These are phyloP conservation scores for Lasiodiplodia hormozganensis DNA, from an alignment of 2,329 filamentous ascomycete genomes.

Conservation along the genomic window DNA sequence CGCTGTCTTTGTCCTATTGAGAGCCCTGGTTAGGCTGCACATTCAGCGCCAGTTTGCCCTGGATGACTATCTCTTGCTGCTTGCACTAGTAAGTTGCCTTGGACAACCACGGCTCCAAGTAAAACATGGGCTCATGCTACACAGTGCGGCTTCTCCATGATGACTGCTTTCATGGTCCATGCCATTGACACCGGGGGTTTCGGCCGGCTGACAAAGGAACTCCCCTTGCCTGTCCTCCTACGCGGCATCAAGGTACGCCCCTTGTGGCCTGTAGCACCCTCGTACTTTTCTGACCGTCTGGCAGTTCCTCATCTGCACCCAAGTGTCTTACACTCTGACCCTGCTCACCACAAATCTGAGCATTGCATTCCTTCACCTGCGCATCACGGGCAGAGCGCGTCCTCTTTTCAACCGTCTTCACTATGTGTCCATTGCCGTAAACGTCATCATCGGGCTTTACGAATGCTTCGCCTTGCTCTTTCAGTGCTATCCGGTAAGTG, in stretches of 20 bases:
- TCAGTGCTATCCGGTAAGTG: constrained; percentile 13
- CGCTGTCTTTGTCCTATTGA: constrained; percentile 2
- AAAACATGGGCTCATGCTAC: not conserved
- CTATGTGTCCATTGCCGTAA: constrained; percentile 6
- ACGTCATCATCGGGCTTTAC: not conserved
- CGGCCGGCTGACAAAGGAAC: not conserved
- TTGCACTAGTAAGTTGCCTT: constrained; percentile 13
- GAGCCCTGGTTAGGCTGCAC: not conserved
- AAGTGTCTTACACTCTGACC: not conserved
- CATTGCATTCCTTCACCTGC: constrained; percentile 19
- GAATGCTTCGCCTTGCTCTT: constrained; percentile 13
- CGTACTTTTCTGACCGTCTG: not conserved
- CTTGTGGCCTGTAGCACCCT: no score
- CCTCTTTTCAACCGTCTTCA: constrained; percentile 1
- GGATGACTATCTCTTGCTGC: constrained; percentile 18
- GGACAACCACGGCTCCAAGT: no score
- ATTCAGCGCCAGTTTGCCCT: constrained; percentile 14
- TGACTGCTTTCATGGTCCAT: constrained; percentile 7
- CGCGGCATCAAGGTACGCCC: not conserved
- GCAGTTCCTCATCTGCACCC: not conserved
- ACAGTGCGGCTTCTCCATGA: not conserved
- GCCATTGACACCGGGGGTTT: constrained; percentile 2
- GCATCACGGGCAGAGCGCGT: constrained; percentile 5
- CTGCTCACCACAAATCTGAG: constrained; percentile 11
- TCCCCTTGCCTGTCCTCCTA: not conserved